Conservation (phyloP, 306 rosid genomes). For the Acacia acuminata region DNA sequence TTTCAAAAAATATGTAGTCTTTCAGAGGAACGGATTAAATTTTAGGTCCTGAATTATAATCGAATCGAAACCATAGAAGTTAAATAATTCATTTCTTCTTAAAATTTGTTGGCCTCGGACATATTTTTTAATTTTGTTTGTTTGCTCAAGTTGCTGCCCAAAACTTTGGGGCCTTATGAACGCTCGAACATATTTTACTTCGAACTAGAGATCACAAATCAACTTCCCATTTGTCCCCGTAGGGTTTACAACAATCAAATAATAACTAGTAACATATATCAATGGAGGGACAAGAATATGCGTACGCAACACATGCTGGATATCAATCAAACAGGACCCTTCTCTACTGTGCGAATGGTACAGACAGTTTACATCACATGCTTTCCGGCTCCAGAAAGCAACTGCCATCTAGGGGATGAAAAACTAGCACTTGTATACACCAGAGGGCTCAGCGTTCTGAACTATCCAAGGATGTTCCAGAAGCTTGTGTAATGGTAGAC, state of each 20-base stretch:
- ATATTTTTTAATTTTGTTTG: background rate
- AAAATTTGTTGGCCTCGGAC: background rate
- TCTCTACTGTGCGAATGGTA: slow-evolving; percentile 18
- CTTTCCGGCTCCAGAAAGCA: slow-evolving; percentile 15
- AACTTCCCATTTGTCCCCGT: background rate
- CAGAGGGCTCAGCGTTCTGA: slow-evolving; percentile 95
- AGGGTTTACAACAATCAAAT: slow-evolving; percentile 25
- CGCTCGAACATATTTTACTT: background rate
- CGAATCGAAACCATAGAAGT: background rate
- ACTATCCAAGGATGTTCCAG: slow-evolving; percentile 97
- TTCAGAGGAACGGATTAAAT: background rate
- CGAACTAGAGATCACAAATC: background rate
- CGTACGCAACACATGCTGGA: background rate
- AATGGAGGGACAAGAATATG: background rate
- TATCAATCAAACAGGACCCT: background rate
- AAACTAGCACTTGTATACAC: slow-evolving; percentile 65
- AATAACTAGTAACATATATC: slow-evolving; percentile 6
- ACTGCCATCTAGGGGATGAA: slow-evolving; percentile 19
- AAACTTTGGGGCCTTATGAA: background rate
- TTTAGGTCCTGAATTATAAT: no score
- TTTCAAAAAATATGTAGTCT: no score
- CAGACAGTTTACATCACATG: slow-evolving; percentile 27
- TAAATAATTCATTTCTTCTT: background rate
- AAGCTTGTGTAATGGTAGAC: slow-evolving; percentile 87
- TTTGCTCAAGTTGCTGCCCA: background rate